Conservation (phyloP, 768 basidiomycete genomes). For the Mycena rosella region DNA sequence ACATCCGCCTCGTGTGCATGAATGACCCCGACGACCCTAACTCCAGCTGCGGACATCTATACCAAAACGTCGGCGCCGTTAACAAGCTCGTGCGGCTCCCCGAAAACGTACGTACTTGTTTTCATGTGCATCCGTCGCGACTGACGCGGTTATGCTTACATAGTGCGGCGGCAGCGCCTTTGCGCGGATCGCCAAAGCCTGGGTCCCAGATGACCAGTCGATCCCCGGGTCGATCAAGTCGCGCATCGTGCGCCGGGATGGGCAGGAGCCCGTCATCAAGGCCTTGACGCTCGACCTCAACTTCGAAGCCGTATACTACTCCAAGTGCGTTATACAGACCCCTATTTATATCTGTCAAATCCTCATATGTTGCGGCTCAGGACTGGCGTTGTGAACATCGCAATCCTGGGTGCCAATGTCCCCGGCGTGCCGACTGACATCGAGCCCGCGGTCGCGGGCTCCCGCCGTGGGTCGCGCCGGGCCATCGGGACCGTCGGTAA, state of each 20-base stretch:
- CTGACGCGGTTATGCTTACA: not conserved
- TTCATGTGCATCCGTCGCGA: not conserved
- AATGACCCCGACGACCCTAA: conserved; percentile 27
- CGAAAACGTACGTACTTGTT: conserved; percentile 43
- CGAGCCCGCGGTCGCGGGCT: not conserved
- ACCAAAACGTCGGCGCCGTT: conserved; percentile 44
- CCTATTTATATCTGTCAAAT: too few species aligned
- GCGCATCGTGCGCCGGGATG: conserved; percentile 15
- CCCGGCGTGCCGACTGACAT: conserved; percentile 6
- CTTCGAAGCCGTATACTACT: conserved; percentile 20
- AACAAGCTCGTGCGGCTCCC: conserved; percentile 52
- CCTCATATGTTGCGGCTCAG: not conserved
- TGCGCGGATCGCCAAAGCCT: conserved; percentile 21
- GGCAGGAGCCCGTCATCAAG: conserved; percentile 17
- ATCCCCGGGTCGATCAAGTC: conserved; percentile 10
- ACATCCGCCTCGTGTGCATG: conserved; percentile 52
- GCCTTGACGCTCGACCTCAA: conserved; percentile 25
- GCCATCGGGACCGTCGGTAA: too few species aligned
- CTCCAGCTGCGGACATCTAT: conserved; percentile 47
- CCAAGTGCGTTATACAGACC: conserved; percentile 11
- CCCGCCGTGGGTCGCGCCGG: not conserved
- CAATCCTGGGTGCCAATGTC: not conserved
- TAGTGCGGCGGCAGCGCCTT: conserved; percentile 31
- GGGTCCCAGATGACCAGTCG: conserved; percentile 27
- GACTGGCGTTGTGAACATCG: not conserved